phyloP scores from a whole-genome alignment of 108 stramenopile genomes.

The Stephanodiscus triporus region DNA sequence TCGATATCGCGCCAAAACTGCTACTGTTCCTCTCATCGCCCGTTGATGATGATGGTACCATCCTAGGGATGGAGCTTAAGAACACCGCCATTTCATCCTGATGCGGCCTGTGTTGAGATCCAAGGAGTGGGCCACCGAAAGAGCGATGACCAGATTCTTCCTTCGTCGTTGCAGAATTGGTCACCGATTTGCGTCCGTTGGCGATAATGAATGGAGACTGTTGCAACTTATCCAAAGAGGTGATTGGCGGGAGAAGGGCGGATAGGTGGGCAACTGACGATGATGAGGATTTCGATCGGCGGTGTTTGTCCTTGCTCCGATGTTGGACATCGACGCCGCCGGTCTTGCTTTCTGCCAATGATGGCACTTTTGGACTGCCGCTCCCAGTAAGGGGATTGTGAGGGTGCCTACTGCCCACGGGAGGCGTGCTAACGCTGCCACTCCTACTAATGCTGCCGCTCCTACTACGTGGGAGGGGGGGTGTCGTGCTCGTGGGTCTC shows the following conservation, averaged over 20 bases:
- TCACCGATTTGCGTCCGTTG: background rate
- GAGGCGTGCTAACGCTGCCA: conserved; percentile 2
- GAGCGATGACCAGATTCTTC: background rate
- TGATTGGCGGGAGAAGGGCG: conserved; percentile 37
- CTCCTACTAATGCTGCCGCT: background rate
- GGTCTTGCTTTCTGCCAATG: conserved; percentile 15
- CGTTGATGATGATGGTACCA: conserved; percentile 27
- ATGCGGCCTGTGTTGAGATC: no score
- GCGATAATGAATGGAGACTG: conserved; percentile 33
- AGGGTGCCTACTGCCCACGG: background rate
- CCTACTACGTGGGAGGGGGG: conserved; percentile 8
- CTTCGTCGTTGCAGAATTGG: background rate
- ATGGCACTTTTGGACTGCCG: conserved; percentile 3
- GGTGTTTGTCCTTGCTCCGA: background rate
- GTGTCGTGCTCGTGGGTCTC: conserved; percentile 45
- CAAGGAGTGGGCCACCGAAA: no score
- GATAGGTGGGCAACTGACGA: conserved; percentile 17
- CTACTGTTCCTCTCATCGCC: conserved; percentile 10
- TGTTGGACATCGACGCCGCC: background rate
- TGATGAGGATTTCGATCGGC: conserved; percentile 22
- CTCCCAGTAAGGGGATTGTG: background rate
- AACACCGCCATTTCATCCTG: conserved; percentile 37
- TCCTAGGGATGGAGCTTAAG: conserved; percentile 37
- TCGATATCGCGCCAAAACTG: conserved; percentile 19
- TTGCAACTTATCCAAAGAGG: conserved; percentile 44